Evolutionary conservation across 2,329 filamentous ascomycete species (phyloP), one percentile per base, ranked within the genome.

Genomic region (Periglandula ipomoeae): DNA sequence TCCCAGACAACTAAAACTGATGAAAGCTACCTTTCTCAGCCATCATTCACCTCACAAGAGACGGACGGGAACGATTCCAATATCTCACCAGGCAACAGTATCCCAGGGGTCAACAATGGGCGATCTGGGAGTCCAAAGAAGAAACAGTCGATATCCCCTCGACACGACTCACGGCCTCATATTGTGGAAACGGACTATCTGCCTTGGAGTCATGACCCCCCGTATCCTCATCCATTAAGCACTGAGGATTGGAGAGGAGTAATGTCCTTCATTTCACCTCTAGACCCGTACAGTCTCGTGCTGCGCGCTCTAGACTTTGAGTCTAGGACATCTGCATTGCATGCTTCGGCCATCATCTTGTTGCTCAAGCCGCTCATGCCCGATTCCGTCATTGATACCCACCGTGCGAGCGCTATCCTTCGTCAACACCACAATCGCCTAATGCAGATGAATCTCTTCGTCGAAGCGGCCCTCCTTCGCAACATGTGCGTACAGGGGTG

Each of bases 371-470:
- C 79, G 0, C 70, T 84, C 0, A 65, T 84, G 1, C 75, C 79
- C 0, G 65, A 72, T 1, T 65, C 67, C 8, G 65, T 80, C 17
- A 76, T 84, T 32, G 78, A 82, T 55, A 57, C 65, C 10, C 65
- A 76, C 51, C 78, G 79, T 53, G 78, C 79, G 2, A 65, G 67
- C 4, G 75, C 76, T 11, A 73, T 84, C 23, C 61, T 84, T 1
- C 70, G 74, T 8, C 78, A 82, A 51, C 78, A 83, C 46, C 79
- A 84, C 55, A 64, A 68, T 5, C 77, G 81, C 0, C 73, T 84
- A 1, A 78, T 75, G 69, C 68, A 67, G 46, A 78, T 83, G 73
- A 67, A 71, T 22, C 70, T 81, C 32, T 83, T 82, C 56, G 68
- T 76, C 20, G 78, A 83, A 56, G 80, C 81, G 0, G 70, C 80